Conservation (phyloP, 805 yeast species). For the Debaryomyces prosopidis region DNA sequence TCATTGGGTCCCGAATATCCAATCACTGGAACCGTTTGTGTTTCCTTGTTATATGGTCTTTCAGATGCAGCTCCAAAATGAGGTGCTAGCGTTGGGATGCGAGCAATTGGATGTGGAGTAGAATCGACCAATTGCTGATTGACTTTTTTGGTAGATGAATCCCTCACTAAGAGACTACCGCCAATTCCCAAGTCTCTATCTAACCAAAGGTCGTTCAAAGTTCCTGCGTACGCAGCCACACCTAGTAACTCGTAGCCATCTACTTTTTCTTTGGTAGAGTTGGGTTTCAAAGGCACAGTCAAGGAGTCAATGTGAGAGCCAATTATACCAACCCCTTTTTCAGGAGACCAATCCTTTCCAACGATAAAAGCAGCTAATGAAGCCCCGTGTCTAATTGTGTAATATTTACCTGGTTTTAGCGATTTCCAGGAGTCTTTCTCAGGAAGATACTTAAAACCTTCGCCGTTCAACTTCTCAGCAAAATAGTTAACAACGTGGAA, state of each 20-base stretch:
- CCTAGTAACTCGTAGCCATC: conserved; percentile 81
- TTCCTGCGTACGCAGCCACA: conserved; percentile 83
- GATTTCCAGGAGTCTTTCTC: conserved; percentile 61
- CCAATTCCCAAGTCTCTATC: conserved; percentile 87
- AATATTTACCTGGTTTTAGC: conserved; percentile 57
- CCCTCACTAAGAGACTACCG: conserved; percentile 65
- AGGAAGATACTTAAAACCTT: conserved; percentile 65
- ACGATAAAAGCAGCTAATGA: conserved; percentile 68
- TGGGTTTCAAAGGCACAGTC: conserved; percentile 70
- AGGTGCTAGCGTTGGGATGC: conserved; percentile 82
- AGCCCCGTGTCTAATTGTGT: conserved; percentile 68
- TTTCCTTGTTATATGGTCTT: conserved; percentile 76
- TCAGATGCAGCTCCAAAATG: conserved; percentile 74
- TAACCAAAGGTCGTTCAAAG: conserved; percentile 66
- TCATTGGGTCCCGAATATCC: conserved; percentile 46
- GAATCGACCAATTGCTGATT: conserved; percentile 52
- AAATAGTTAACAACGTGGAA: conserved; percentile 67
- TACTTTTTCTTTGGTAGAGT: conserved; percentile 55
- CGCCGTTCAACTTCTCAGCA: conserved; percentile 45
- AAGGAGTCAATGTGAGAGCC: conserved; percentile 80
- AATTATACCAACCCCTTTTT: conserved; percentile 65
- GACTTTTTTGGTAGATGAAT: conserved; percentile 29
- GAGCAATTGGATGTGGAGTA: conserved; percentile 70
- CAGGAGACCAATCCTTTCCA: conserved; percentile 66
- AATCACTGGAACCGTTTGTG: conserved; percentile 74